Base-by-base conservation (phyloP, 2,329 filamentous ascomycete species). In the Colletotrichum scovillei region DNA sequence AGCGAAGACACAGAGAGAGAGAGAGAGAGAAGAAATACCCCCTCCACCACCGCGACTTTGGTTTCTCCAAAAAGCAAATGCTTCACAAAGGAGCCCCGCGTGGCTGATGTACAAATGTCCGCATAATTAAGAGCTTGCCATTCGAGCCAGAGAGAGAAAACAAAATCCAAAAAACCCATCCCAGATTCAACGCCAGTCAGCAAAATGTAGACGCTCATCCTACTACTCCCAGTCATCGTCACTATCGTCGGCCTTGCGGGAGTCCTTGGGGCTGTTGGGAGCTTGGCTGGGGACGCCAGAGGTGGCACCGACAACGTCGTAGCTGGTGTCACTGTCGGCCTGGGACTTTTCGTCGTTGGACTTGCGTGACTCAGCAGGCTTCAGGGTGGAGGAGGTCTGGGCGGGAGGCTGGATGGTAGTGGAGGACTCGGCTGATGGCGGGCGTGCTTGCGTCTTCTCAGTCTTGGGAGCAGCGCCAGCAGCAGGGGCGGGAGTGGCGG, bases 291-390 rank as follows among this genome's bases (percentile, higher is more conserved):
- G 91, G 57, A 91, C 90, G 62, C 93, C 94, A 64, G 93, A 95
- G 58, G 91, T 87, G 6, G 92, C 92, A 8, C 93, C 93, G 58
- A 99, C 95, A 42, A 99, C 89, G 81, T 99, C 97, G 82, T 99
- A 99, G 84, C 95, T 98, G 22, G 94, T 94, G 78, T 99, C 97
- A 81, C 96, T 98, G 78, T 97, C 97, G 8, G 95, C 92, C 77
- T 97, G 94, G 30, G 94, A 97, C 81, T 96, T 95, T 81, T 95
- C 93, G 79, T 98, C 95, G 78, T 97, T 93, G 30, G 95, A 97
- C 78, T 89, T 91, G 60, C 94, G 92, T 22, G 91, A 86, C 77
- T 93, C 90, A 35, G 85, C 83, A 28, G 92, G 88, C 82, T 94
- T 94, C 60, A 91, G 85, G n/a, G 80, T 65, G 9, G 72, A 32